Conservation (phyloP, 116 monocot species). For the Iris pallida region DNA sequence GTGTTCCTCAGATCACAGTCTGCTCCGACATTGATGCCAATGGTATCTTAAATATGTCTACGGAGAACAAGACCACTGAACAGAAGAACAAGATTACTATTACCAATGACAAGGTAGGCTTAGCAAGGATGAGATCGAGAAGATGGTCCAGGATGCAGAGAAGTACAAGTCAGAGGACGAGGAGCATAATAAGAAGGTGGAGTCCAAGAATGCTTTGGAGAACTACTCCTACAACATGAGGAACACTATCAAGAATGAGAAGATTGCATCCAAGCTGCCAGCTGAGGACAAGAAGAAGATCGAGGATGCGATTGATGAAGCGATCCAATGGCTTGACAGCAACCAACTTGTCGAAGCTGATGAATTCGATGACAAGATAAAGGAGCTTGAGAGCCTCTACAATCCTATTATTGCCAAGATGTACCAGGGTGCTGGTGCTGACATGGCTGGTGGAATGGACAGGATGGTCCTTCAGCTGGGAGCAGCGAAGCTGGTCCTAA, state of each 20-base stretch:
- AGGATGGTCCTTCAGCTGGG: background rate
- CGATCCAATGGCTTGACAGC: slow-evolving; percentile 53
- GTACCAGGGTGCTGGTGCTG: slow-evolving; percentile 9
- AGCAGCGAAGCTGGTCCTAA: slow-evolving; percentile 1
- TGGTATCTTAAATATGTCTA: slow-evolving; percentile 64
- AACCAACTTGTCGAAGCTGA: slow-evolving; percentile 55
- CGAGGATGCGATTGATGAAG: slow-evolving; percentile 62
- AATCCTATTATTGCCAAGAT: slow-evolving; percentile 11
- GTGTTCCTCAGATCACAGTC: slow-evolving; percentile 27
- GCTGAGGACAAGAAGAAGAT: slow-evolving; percentile 44
- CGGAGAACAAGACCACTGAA: slow-evolving; percentile 63
- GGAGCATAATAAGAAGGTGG: slow-evolving; percentile 66
- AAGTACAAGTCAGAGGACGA: slow-evolving; percentile 66
- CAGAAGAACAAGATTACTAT: slow-evolving; percentile 76
- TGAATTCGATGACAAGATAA: slow-evolving; percentile 60
- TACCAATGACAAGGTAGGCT: slow-evolving; percentile 62
- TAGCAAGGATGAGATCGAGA: slow-evolving; percentile 69
- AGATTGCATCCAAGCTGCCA: slow-evolving; percentile 35
- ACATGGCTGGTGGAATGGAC: background rate
- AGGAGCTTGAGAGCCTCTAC: slow-evolving; percentile 35
- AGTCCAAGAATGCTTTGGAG: slow-evolving; percentile 50
- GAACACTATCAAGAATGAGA: slow-evolving; percentile 58
- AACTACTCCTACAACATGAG: slow-evolving; percentile 78
- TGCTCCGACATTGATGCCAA: slow-evolving; percentile 59
- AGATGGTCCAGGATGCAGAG: slow-evolving; percentile 67